A percentile compares a stretch with the other conserved stretches of the same genome.
These are phyloP conservation scores for Hypomontagnella monticulosa DNA, from an alignment of 495 filamentous ascomycete genomes.

Conservation along the genomic window DNA sequence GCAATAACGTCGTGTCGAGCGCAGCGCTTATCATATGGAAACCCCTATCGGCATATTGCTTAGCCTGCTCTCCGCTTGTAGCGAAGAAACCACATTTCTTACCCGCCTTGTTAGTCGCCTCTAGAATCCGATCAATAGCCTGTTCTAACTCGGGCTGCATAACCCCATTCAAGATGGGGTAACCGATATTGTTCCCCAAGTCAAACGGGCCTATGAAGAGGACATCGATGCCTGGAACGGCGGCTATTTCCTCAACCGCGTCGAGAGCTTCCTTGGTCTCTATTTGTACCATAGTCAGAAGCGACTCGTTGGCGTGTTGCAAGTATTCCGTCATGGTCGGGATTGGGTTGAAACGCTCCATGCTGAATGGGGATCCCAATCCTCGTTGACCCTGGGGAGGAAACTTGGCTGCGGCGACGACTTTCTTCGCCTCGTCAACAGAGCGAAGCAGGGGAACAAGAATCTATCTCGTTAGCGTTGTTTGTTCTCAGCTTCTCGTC, in stretches of 20 bases:
- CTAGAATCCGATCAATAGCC: conserved; percentile 71
- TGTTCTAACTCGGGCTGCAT: conserved; percentile 71
- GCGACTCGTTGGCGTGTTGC: conserved; percentile 74
- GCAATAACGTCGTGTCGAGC: conserved; percentile 67
- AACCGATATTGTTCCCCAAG: conserved; percentile 77
- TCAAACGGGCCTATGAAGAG: conserved; percentile 85
- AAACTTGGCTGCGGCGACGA: conserved; percentile 72
- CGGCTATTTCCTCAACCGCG: conserved; percentile 75
- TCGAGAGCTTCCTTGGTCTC: conserved; percentile 80
- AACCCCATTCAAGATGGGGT: conserved; percentile 69
- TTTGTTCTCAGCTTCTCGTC: neutral
- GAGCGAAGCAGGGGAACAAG: conserved; percentile 73
- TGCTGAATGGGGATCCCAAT: conserved; percentile 73
- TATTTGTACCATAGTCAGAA: conserved; percentile 82
- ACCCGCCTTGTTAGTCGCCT: conserved; percentile 70
- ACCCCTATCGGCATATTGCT: conserved; percentile 69
- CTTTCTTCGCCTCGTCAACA: conserved; percentile 66
- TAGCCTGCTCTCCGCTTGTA: conserved; percentile 71
- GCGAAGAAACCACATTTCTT: conserved; percentile 85
- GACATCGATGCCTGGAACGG: conserved; percentile 74
- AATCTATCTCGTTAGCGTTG: conserved; percentile 52
- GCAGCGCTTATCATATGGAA: conserved; percentile 80
- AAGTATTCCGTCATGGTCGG: conserved; percentile 71
- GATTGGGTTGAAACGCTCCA: conserved; percentile 67
- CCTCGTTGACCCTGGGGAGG: conserved; percentile 71